A percentile compares a stretch with the other conserved stretches of the same genome.
These are phyloP conservation scores for Picea sitchensis DNA, from an alignment of 75 land plant genomes.

Conservation along the genomic window DNA sequence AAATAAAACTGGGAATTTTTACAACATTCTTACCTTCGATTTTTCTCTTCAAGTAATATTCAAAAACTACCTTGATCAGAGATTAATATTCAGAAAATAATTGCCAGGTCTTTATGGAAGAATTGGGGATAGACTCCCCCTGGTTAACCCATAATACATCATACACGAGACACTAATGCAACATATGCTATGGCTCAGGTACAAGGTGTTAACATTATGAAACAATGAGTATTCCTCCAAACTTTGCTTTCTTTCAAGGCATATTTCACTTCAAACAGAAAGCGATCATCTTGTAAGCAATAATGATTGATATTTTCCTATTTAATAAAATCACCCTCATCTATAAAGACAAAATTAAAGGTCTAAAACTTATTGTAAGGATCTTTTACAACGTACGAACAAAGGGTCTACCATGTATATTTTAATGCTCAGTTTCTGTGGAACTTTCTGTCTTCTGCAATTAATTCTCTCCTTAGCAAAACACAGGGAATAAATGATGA, in stretches of 20 bases:
- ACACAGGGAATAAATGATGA: neutral
- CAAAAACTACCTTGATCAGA: neutral
- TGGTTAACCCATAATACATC: neutral
- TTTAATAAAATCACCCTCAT: neutral
- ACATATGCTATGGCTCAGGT: neutral
- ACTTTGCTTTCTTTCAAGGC: neutral
- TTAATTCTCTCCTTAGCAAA: neutral
- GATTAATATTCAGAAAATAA: neutral
- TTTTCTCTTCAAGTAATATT: neutral
- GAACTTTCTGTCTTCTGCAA: neutral
- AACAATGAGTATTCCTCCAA: neutral
- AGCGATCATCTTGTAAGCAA: neutral
- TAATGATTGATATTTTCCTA: neutral
- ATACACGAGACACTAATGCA: neutral
- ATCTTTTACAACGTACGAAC: neutral
- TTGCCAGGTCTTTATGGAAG: neutral
- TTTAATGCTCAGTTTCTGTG: neutral
- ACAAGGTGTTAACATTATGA: neutral
- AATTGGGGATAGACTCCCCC: neutral
- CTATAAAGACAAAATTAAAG: neutral
- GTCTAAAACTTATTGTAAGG: neutral
- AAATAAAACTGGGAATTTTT: neutral
- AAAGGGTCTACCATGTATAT: neutral
- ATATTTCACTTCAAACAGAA: neutral
- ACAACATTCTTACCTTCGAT: neutral